Evolutionary conservation across 2,329 filamentous ascomycete genomes (phyloP).

Genomic region (Pseudogymnoascus sp.): DNA sequence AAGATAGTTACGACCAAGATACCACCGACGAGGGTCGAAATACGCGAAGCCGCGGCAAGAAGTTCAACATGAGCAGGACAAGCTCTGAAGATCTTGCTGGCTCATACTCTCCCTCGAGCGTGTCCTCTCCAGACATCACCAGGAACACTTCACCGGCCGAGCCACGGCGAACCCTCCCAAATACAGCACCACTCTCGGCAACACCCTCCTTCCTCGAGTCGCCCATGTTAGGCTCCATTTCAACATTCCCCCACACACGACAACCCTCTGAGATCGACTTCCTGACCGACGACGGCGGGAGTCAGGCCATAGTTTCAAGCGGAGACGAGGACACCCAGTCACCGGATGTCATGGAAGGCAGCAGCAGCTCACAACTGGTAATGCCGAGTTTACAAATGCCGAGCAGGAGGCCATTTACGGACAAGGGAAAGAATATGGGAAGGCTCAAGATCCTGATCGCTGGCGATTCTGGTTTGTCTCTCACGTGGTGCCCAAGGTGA

Average conservation of each 20-base stretch:
- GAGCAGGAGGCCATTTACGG: conserved; percentile 78
- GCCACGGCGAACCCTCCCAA: conserved; percentile 22
- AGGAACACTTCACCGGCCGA: conserved; percentile 26
- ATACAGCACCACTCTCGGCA: conserved; percentile 31
- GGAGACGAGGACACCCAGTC: conserved; percentile 28
- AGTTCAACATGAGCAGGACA: neutral
- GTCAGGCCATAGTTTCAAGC: conserved; percentile 28
- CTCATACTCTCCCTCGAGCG: conserved; percentile 25
- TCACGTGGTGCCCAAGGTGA: conserved; percentile 11
- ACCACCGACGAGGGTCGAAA: conserved; percentile 12
- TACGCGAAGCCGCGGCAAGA: neutral
- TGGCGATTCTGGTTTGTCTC: conserved; percentile 59
- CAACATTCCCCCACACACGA: conserved; percentile 44
- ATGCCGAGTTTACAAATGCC: conserved; percentile 97
- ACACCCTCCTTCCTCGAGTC: conserved; percentile 37
- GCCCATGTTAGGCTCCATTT: conserved; percentile 32
- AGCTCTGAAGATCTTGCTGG: conserved; percentile 20
- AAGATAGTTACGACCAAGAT: conserved; percentile 23
- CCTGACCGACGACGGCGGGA: conserved; percentile 36
- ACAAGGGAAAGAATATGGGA: conserved; percentile 73
- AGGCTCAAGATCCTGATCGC: conserved; percentile 83
- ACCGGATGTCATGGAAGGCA: conserved; percentile 39
- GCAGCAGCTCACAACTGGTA: conserved; percentile 67
- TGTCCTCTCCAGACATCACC: conserved; percentile 26
- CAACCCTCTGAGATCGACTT: conserved; percentile 42